A percentile compares a stretch with the other conserved stretches of the same genome.
phyloP scores from a whole-genome alignment of 202 grass and related monocot species.

The Tripidium arundinaceum region DNA sequence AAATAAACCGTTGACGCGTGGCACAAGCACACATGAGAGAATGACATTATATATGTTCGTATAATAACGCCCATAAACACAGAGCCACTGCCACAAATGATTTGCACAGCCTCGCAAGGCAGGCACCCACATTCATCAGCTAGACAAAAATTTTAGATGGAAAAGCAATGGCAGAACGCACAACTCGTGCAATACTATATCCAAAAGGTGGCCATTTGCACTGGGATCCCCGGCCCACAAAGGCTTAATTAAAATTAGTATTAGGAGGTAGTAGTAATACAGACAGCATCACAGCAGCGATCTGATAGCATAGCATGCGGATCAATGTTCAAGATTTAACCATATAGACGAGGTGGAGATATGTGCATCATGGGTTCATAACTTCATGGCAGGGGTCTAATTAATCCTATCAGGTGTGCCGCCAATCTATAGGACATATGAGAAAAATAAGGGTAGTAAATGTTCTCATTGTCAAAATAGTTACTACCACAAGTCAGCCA shows the following conservation, averaged over 20 bases:
- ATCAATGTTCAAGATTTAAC: background rate
- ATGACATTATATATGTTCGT: too few relatives aligned
- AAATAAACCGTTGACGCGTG: background rate
- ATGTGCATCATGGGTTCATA: background rate
- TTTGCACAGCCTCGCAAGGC: conserved; percentile 17
- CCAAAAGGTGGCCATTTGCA: background rate
- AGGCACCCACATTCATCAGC: conserved; percentile 22
- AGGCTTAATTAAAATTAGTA: background rate
- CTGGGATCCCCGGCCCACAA: background rate
- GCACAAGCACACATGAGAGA: background rate
- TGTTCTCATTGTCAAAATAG: background rate
- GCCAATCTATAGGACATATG: background rate
- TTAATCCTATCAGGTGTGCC: background rate
- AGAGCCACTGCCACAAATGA: conserved; percentile 12
- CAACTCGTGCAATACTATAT: conserved; percentile 5
- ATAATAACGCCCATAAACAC: background rate
- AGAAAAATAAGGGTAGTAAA: background rate
- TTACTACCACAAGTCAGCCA: too few relatives aligned
- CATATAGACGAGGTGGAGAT: background rate
- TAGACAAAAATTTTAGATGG: conserved; percentile 20
- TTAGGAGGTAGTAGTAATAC: background rate
- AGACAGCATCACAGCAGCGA: background rate
- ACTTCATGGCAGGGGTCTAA: background rate
- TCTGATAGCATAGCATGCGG: conserved; percentile 1
- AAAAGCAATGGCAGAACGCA: conserved; percentile 5